phyloP scores from a whole-genome alignment of 805 yeast genomes.

The Saccharomycopsis capsularis region DNA sequence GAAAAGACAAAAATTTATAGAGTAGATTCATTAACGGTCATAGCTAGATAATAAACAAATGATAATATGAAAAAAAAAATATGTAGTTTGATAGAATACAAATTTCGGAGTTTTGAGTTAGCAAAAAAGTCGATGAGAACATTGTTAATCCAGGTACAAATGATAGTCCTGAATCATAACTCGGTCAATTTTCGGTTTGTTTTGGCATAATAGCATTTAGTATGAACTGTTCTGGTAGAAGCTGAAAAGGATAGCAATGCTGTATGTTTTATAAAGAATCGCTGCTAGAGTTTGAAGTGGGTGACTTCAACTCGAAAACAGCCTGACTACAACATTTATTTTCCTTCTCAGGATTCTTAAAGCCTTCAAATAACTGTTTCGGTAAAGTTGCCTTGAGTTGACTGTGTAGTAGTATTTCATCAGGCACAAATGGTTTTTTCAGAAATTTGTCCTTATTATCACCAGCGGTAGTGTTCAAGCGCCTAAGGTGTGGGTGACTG shows the following conservation, averaged over 20 bases:
- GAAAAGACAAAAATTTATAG: too few species aligned
- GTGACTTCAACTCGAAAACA: constrained; percentile 1
- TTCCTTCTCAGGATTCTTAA: background rate
- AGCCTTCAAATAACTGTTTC: background rate
- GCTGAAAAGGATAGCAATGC: background rate
- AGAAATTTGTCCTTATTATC: background rate
- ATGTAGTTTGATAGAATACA: too few species aligned
- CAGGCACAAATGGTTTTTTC: background rate
- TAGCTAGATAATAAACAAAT: too few species aligned
- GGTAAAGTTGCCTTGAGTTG: background rate
- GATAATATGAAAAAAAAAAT: too few species aligned
- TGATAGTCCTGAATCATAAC: too few species aligned
- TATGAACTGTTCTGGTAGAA: too few species aligned
- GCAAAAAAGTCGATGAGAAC: too few species aligned
- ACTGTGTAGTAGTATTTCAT: background rate
- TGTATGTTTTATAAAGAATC: background rate
- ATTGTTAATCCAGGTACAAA: too few species aligned
- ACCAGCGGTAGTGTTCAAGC: background rate
- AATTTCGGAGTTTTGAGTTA: too few species aligned
- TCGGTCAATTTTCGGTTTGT: too few species aligned
- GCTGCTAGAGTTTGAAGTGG: constrained; percentile 1
- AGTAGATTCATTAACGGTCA: too few species aligned
- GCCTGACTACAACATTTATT: background rate
- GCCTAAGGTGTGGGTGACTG: background rate
- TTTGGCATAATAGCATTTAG: too few species aligned